A percentile compares a stretch with the other conserved stretches of the same genome.
Conservation (phyloP, 352 stramenopile genomes). For the Globisporangium paroecandrum region DNA sequence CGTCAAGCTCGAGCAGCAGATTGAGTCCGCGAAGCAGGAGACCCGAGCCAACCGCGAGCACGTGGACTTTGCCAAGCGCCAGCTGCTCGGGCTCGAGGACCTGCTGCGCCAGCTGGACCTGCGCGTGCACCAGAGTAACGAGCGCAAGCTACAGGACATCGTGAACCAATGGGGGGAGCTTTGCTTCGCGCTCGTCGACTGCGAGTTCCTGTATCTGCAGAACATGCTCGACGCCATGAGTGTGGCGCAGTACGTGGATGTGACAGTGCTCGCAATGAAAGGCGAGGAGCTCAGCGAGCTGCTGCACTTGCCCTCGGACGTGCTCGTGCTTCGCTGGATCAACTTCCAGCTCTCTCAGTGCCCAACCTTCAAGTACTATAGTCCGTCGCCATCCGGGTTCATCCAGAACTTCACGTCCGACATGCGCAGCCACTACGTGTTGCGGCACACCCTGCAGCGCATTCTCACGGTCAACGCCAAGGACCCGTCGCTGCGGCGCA, state of each 20-base stretch:
- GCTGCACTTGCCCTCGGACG: conserved; percentile 42
- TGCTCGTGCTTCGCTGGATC: conserved; percentile 69
- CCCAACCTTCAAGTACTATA: conserved; percentile 28
- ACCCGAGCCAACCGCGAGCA: conserved; percentile 48
- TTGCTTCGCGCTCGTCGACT: conserved; percentile 60
- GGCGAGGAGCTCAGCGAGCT: conserved; percentile 57
- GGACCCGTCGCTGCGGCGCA: not conserved
- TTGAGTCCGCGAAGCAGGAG: conserved; percentile 47
- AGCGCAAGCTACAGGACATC: conserved; percentile 55
- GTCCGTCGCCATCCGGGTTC: conserved; percentile 24
- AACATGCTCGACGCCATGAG: conserved; percentile 58
- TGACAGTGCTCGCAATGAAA: conserved; percentile 35
- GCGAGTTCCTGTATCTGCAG: conserved; percentile 43
- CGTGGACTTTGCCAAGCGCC: conserved; percentile 54
- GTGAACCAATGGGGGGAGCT: conserved; percentile 65
- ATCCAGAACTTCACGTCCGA: conserved; percentile 73
- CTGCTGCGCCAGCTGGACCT: conserved; percentile 44
- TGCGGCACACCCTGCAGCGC: conserved; percentile 50
- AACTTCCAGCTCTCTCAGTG: conserved; percentile 59
- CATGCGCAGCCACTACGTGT: conserved; percentile 52
- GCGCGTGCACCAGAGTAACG: conserved; percentile 44
- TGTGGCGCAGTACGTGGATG: conserved; percentile 42
- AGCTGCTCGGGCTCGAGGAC: conserved; percentile 57
- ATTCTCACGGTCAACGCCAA: conserved; percentile 23
- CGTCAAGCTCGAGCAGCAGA: conserved; percentile 41